Percentiles rank a stretch among this genome's conserved stretches.
Evolutionary conservation across 2,329 filamentous ascomycete genomes (phyloP).

Genomic region (Grosmannia serpens): DNA sequence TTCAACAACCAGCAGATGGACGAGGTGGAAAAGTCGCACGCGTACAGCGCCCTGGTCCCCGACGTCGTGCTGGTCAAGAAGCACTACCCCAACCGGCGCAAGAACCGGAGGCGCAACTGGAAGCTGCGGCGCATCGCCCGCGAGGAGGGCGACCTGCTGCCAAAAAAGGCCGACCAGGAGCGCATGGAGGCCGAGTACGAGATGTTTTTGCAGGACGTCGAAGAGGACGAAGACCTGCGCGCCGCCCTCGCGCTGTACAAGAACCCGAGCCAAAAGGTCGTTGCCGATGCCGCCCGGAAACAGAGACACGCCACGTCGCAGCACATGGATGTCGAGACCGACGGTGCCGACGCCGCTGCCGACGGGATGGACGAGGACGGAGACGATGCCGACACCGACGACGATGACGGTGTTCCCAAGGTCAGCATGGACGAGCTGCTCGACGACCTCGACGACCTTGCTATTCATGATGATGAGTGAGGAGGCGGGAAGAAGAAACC

Average conservation of each 20-base stretch:
- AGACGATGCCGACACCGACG: conserved; percentile 42
- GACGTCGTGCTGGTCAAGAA: conserved; percentile 97
- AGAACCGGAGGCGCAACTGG: conserved; percentile 78
- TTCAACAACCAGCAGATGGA: conserved; percentile 87
- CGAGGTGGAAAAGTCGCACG: conserved; percentile 64
- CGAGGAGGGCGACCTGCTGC: conserved; percentile 79
- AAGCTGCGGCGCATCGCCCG: conserved; percentile 85
- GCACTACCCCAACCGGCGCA: conserved; percentile 71
- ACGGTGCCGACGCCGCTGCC: conserved; percentile 36
- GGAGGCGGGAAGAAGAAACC: not conserved
- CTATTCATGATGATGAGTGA: conserved; percentile 43
- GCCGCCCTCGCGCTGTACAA: conserved; percentile 82
- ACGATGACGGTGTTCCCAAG: conserved; percentile 54
- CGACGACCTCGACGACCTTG: conserved; percentile 87
- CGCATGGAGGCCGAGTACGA: conserved; percentile 90
- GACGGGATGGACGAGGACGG: conserved; percentile 32
- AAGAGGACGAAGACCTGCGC: conserved; percentile 84
- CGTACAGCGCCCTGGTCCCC: conserved; percentile 68
- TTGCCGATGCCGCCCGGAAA: conserved; percentile 13
- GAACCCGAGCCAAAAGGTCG: conserved; percentile 39
- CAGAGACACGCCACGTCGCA: conserved; percentile 20
- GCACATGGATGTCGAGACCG: conserved; percentile 34
- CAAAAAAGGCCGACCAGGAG: conserved; percentile 78
- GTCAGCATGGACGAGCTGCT: conserved; percentile 73
- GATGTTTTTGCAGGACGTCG: conserved; percentile 91